Evolutionary conservation across 306 rosid species (phyloP).

Genomic region (Acacia melanoxylon): DNA sequence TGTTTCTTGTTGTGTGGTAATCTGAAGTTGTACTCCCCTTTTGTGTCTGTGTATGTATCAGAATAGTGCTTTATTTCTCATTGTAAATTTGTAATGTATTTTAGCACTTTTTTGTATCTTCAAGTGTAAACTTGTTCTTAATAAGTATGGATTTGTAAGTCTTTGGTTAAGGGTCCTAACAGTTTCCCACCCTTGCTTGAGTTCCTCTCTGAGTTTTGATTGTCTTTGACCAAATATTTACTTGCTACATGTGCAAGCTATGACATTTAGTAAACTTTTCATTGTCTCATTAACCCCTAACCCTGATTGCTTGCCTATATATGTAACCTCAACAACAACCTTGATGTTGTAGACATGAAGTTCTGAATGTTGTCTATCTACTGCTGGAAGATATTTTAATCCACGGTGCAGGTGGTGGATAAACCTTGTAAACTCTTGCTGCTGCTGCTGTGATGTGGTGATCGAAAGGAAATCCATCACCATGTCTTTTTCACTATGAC

Average conservation of each 20-base stretch:
- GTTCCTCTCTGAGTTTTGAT: neutral
- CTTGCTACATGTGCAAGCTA: neutral
- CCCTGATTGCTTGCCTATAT: neutral
- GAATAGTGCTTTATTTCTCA: neutral
- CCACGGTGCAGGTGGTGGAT: neutral
- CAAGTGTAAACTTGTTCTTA: neutral
- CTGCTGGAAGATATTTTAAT: neutral
- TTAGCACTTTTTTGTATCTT: neutral
- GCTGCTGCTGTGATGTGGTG: neutral
- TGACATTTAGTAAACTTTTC: neutral
- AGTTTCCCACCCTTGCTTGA: neutral
- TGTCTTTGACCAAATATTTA: neutral
- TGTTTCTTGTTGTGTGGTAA: neutral
- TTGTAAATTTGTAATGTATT: neutral
- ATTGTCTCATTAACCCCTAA: neutral
- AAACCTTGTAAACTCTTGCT: neutral
- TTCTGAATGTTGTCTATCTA: neutral
- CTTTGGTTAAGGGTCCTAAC: neutral
- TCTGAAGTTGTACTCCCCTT: neutral
- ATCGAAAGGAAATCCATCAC: neutral
- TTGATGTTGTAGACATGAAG: neutral
- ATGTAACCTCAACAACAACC: neutral
- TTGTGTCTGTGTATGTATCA: too few relatives aligned
- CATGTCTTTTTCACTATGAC: neutral
- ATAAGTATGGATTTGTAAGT: neutral